Evolutionary conservation across 257 asterid genomes (phyloP).

Genomic region (Plantago ovata): DNA sequence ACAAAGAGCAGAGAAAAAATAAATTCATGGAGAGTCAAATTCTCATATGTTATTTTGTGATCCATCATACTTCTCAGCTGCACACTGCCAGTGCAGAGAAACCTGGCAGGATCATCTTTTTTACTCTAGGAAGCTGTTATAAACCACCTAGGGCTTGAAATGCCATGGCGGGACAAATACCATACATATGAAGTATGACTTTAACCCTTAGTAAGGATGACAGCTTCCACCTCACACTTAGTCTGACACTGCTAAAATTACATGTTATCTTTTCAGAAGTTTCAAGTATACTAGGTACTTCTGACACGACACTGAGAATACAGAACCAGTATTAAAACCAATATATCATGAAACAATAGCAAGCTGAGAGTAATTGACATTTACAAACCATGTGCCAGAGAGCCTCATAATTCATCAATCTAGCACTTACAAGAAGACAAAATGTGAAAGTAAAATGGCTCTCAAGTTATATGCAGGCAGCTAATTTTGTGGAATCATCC

Average conservation of each 20-base stretch:
- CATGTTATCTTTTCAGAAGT: too few relatives aligned
- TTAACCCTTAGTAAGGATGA: neutral
- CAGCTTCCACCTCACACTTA: constrained; percentile 9
- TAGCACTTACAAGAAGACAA: constrained; percentile 13
- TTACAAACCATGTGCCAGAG: too few relatives aligned
- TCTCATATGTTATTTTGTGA: constrained; percentile 40
- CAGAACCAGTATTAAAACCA: constrained; percentile 4
- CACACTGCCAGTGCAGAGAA: constrained; percentile 99
- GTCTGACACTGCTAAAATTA: neutral
- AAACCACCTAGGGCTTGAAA: constrained; percentile 34
- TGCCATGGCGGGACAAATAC: constrained; percentile 10
- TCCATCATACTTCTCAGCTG: constrained; percentile 99
- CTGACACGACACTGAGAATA: neutral
- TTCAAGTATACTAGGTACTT: too few relatives aligned
- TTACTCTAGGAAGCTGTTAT: constrained; percentile 72
- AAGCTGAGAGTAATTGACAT: too few relatives aligned
- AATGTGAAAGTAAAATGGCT: neutral
- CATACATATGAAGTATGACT: neutral
- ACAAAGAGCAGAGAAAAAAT: constrained; percentile 10
- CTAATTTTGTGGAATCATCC: neutral
- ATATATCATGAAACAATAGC: too few relatives aligned
- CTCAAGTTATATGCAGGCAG: constrained; percentile 9
- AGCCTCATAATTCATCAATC: constrained; percentile 3
- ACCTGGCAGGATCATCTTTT: constrained; percentile 86
- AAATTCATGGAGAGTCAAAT: constrained; percentile 9